Evolutionary conservation across 768 basidiomycete species (phyloP).

Genomic region (Mycena polygramma): DNA sequence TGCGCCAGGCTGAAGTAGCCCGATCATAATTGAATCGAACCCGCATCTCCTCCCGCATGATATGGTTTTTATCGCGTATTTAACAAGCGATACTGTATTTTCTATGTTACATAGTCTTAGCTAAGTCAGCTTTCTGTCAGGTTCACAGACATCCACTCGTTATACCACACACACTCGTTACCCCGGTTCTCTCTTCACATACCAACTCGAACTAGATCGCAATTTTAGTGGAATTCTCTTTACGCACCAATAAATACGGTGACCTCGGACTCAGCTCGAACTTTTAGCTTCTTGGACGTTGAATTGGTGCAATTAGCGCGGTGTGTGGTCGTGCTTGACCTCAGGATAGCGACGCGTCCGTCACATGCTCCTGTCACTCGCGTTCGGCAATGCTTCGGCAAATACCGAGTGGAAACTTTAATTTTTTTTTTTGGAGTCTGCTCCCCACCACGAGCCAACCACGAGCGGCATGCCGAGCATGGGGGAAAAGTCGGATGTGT

Average conservation of each 20-base stretch:
- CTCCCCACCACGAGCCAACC: too few relatives aligned
- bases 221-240: neutral
- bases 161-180: slow-evolving; percentile 30
- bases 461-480: too few relatives aligned
- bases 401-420: slow-evolving; percentile 4
- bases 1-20: slow-evolving; percentile 49
- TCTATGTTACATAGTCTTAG: slow-evolving; percentile 1
- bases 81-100: slow-evolving; percentile 35
- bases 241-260: neutral
- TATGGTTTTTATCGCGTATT: slow-evolving; percentile 36
- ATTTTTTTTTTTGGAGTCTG: too few relatives aligned
- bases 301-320: neutral
- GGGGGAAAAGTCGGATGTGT: neutral
- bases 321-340: neutral
- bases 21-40: slow-evolving; percentile 24
- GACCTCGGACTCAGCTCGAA: neutral
- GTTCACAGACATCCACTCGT: slow-evolving; percentile 31
- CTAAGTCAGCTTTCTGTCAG: slow-evolving; percentile 13
- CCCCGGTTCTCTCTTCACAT: neutral
- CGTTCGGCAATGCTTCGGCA: neutral
- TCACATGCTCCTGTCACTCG: neutral
- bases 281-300: neutral
- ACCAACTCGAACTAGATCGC: neutral
- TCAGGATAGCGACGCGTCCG: neutral
- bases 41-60: neutral